These are phyloP conservation scores for Chenopodium formosanum DNA, from an alignment of 148 eudicot species.

Conservation along the genomic window DNA sequence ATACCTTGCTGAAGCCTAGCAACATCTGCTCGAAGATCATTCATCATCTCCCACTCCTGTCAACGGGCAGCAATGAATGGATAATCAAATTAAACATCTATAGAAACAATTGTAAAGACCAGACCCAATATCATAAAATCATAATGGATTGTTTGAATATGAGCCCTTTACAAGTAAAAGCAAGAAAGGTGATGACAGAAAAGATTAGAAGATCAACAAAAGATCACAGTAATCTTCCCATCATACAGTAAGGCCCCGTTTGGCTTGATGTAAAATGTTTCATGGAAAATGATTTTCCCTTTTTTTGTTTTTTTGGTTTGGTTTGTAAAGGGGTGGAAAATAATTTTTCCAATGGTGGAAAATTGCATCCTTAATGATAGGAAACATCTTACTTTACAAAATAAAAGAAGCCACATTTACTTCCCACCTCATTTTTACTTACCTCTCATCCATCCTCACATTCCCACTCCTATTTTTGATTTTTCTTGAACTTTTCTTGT, in stretches of 20 bases:
- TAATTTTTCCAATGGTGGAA: too few relatives aligned
- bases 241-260: background rate
- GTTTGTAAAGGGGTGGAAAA: too few relatives aligned
- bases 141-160: background rate
- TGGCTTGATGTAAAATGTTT: too few relatives aligned
- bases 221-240: background rate
- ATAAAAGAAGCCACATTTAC: too few relatives aligned
- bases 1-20: conserved; percentile 96
- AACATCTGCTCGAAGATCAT: conserved; percentile 86
- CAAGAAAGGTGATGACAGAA: background rate
- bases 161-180: background rate
- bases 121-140: background rate
- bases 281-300: too few relatives aligned
- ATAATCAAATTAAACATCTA: conserved; percentile 4
- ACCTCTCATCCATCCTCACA: too few relatives aligned
- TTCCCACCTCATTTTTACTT: too few relatives aligned
- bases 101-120: background rate
- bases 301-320: too few relatives aligned
- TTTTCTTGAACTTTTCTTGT: too few relatives aligned
- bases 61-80: conserved; percentile 16
- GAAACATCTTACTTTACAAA: too few relatives aligned
- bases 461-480: too few relatives aligned
- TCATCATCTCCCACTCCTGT: conserved; percentile 97
- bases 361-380: too few relatives aligned
- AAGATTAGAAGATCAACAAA: background rate